A percentile compares a stretch with the other conserved stretches of the same genome.
phyloP scores from a whole-genome alignment of 202 grass and related monocot species.

The Eragrostis tef region DNA sequence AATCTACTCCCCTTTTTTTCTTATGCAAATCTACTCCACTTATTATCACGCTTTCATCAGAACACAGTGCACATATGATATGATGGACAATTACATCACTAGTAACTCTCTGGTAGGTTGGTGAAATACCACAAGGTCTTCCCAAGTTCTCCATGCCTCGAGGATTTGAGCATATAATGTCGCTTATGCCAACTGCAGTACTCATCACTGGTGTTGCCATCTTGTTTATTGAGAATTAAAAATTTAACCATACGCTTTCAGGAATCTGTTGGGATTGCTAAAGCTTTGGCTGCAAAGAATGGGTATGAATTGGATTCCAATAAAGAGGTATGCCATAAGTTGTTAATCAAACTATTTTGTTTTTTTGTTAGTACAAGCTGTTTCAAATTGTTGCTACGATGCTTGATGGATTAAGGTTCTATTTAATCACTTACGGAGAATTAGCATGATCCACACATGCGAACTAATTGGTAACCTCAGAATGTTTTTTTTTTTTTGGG shows the following conservation, averaged over 20 bases:
- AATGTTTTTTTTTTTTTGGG: no score
- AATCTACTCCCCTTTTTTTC: not conserved
- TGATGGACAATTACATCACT: slow-evolving; percentile 26
- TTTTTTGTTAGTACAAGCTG: slow-evolving; percentile 18
- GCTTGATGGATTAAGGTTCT: not conserved
- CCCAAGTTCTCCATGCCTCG: slow-evolving; percentile 79
- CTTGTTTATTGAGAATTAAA: slow-evolving; percentile 55
- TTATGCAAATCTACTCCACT: not conserved
- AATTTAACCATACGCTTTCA: slow-evolving; percentile 52
- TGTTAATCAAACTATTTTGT: slow-evolving; percentile 13
- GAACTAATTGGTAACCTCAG: not conserved
- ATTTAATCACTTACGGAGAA: not conserved
- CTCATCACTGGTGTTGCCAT: slow-evolving; percentile 98
- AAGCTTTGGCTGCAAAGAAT: slow-evolving; percentile 96
- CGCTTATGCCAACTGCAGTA: slow-evolving; percentile 80
- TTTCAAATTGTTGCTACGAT: not conserved
- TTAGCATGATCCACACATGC: slow-evolving; percentile 1
- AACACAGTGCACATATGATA: slow-evolving; percentile 4
- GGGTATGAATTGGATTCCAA: slow-evolving; percentile 98
- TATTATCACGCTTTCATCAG: slow-evolving; percentile 2
- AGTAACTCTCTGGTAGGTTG: slow-evolving; percentile 61
- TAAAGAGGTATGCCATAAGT: slow-evolving; percentile 71
- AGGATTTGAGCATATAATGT: slow-evolving; percentile 77
- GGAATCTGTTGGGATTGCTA: slow-evolving; percentile 99
- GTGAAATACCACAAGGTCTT: slow-evolving; percentile 98